Conservation (phyloP, 192 early-diverging fungal genomes). For the Pecoramyces ruminantium region DNA sequence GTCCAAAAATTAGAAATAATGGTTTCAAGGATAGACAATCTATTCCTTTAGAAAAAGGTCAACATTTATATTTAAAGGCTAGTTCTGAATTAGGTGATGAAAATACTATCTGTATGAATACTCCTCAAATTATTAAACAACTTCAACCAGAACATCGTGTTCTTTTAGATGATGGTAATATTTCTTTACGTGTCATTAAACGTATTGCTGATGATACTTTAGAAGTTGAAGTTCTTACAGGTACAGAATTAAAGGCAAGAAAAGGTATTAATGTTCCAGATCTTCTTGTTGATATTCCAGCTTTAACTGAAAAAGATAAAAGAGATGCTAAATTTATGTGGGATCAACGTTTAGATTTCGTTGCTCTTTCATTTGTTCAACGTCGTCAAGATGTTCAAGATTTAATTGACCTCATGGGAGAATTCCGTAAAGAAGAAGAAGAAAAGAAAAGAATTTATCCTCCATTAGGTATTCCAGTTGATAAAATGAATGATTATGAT, state of each 20-base stretch:
- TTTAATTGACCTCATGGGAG: conserved; percentile 10
- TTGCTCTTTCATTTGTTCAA: conserved; percentile 31
- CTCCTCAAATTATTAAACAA: conserved; percentile 14
- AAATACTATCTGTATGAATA: background rate
- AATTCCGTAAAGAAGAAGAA: too few relatives aligned
- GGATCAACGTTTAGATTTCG: conserved; percentile 22
- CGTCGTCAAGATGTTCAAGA: conserved; percentile 22
- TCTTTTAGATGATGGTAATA: conserved; percentile 27
- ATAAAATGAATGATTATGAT: too few relatives aligned
- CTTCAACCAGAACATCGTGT: conserved; percentile 26
- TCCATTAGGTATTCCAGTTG: too few relatives aligned
- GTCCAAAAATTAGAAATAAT: conserved; percentile 35
- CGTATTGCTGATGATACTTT: conserved; percentile 18
- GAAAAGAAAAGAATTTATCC: too few relatives aligned
- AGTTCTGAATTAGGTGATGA: background rate
- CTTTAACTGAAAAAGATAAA: conserved; percentile 34
- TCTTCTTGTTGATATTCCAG: conserved; percentile 20
- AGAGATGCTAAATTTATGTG: conserved; percentile 22
- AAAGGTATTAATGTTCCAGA: conserved; percentile 43
- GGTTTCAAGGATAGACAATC: conserved; percentile 15
- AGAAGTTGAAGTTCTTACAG: conserved; percentile 20
- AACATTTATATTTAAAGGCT: too few relatives aligned
- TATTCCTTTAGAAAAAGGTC: conserved; percentile 11
- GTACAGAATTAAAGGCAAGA: conserved; percentile 21
- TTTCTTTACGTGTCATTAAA: conserved; percentile 13